Base-by-base conservation (phyloP, 768 basidiomycete species). In the Rhodotorula toruloides region DNA sequence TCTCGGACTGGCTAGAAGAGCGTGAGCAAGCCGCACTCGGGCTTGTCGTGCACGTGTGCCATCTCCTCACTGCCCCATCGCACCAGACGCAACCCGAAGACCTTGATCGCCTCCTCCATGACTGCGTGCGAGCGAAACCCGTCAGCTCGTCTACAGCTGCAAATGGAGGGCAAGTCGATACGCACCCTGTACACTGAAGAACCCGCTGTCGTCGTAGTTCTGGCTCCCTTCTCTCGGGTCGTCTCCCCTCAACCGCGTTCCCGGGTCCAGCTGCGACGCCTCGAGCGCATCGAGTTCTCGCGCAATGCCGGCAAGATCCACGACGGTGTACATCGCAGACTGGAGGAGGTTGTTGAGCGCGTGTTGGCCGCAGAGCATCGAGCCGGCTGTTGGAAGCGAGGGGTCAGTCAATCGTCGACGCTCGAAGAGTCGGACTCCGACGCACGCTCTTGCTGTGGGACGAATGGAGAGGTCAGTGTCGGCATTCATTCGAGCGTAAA, bases 281-380 rank as follows among this genome's bases (percentile, higher is more conserved):
- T 75, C 74, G 40, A 70, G 68, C 36, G 53, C 44, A 49, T 75
- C 74, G 54, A 75, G 67, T 47, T 68, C 61, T 1, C 63, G 31
- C 4, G 71, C 74, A 29, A 75, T 65, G 47, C 72, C 70, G 54
- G 72, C 74, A 0, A 75, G 61, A 36, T 72, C 72, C 13, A 61
- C 54, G 8, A 71, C 63, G 16, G 68, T 70, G 59, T 70, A 73
- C 31, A 72, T 54, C 14, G 55, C n/a, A 17, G 56, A 43, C 37
- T 75, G 74, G n/a, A 75, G 54, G 31, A 75, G 67, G 57, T 71
- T 73, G 66, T 75, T 75, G 54, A 75, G 61, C 27, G 67, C 59
- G 63, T 75, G 74, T 54, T 75, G 74, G 31, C 56, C 59, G 55
- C 70, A 71, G 44, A 71, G 63, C 70, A 67, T 67, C 14, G 55